Evolutionary conservation across 257 asterid species (phyloP).

Genomic region (Nicotiana otophora): DNA sequence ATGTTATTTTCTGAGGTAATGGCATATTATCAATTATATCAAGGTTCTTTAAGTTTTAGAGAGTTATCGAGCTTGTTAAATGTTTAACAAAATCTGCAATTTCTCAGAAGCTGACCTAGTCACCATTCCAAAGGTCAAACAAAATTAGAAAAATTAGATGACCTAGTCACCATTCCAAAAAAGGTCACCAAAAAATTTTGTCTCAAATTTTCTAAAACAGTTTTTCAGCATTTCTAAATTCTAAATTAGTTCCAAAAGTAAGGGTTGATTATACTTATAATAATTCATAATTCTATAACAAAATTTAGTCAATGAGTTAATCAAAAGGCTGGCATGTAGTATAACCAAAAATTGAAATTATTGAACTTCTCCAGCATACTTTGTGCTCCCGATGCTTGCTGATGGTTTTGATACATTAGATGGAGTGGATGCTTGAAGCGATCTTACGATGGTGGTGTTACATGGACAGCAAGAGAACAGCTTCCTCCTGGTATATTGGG

Average conservation of each 20-base stretch:
- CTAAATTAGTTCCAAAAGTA: background rate
- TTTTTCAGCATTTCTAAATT: background rate
- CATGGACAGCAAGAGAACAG: slow-evolving; percentile 81
- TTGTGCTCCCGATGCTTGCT: background rate
- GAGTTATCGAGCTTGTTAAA: background rate
- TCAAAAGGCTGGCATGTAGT: background rate
- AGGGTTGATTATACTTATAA: background rate
- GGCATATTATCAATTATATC: background rate
- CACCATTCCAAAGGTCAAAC: no score
- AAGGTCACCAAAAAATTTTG: background rate
- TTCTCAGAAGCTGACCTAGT: background rate
- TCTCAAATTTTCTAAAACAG: background rate
- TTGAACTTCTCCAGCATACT: background rate
- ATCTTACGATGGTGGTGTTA: slow-evolving; percentile 65
- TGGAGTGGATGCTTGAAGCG: slow-evolving; percentile 98
- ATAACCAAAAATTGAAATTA: background rate
- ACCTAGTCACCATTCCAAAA: background rate
- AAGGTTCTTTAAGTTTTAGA: background rate
- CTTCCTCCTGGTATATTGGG: slow-evolving; percentile 98
- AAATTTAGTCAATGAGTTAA: background rate
- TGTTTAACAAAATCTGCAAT: background rate
- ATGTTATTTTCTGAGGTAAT: background rate
- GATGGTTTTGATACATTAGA: slow-evolving; percentile 29
- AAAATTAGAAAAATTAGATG: background rate
- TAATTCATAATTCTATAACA: background rate